Evolutionary conservation across 176 grass and related monocot species (phyloP).

Genomic region (Neostapfia colusana): DNA sequence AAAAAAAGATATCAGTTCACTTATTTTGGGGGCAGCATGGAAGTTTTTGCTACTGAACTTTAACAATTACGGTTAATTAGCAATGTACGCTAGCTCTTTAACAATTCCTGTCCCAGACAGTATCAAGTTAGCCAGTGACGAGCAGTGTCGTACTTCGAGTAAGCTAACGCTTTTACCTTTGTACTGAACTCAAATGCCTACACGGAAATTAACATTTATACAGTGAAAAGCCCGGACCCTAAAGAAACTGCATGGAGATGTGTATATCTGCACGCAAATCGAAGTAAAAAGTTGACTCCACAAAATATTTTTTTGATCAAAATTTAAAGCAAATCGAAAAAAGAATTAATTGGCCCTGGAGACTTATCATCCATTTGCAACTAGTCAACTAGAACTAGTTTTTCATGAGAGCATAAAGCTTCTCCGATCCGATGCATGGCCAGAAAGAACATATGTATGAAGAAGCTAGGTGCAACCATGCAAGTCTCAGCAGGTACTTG

Average conservation of each 20-base stretch:
- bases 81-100: not conserved
- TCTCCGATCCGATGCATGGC: not conserved
- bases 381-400: not conserved
- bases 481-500: not conserved
- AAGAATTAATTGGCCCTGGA: no score
- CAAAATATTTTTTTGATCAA: no score
- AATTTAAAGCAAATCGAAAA: no score
- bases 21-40: not conserved
- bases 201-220: no score
- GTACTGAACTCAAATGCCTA: no score
- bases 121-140: not conserved
- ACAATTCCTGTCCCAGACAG: not conserved
- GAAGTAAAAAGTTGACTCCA: no score
- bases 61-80: no score
- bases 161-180: no score
- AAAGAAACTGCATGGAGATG: not conserved
- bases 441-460: not conserved
- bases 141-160: not conserved
- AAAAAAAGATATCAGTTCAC: not conserved
- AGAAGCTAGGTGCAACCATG: constrained; percentile 1
- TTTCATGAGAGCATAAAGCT: not conserved
- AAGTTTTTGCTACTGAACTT: not conserved
- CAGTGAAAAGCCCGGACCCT: no score
- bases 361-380: not conserved
- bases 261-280: no score